Evolutionary conservation across 1,284 basidiomycete species (phyloP), one percentile per base, ranked within the genome.

Genomic region (Takashimella tepidaria): DNA sequence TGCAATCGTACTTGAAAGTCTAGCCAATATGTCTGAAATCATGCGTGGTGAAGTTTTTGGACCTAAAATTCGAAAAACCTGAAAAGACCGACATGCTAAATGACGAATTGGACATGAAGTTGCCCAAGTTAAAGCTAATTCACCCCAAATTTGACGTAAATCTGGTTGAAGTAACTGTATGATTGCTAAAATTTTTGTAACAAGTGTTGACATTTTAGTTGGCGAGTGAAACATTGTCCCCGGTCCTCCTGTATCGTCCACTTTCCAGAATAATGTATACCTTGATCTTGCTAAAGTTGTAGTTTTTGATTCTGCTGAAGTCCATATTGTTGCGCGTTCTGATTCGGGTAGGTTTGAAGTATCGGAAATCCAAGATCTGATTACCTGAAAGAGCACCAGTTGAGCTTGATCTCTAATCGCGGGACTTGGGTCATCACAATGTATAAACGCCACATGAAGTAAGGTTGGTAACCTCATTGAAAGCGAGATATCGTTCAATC

Each of bases 21-120:
- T 83, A 21, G 87, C 88, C 0, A 97, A 80, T 31, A 95, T 80
- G 48, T 87, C 82, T 0, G 88, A 88, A 25, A 97, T 79, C 75
- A 90, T 87, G 11, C 80, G 77, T 49, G 86, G 82, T 48, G 83
- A 85, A 45, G 90, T 80, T 27, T 80, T 79, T 0, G 90, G 87
- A 60, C 84, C 82, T n/a, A 97, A 77, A 1, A 88, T 84, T 40
- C 91, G 84, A 75, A 92, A 92, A n/a, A 91, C 80, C 70, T 96
- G 91, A 59, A 97, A 80, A 2, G 92, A 95, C 26, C 91, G 83
- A 75, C 89, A 91, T 0, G 93, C 92, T 25, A 87, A 84, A 48
- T 86, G 85, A 41, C 90, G 83, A 56, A 92, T 89, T 3, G 90
- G 87, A 63, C 89, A 92, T 1, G 86, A 82, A 3, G 90, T 91